Percentiles rank a stretch among this genome's conserved stretches.
Conservation (phyloP, 331 rosid genomes). For the Cydonia oblonga region DNA sequence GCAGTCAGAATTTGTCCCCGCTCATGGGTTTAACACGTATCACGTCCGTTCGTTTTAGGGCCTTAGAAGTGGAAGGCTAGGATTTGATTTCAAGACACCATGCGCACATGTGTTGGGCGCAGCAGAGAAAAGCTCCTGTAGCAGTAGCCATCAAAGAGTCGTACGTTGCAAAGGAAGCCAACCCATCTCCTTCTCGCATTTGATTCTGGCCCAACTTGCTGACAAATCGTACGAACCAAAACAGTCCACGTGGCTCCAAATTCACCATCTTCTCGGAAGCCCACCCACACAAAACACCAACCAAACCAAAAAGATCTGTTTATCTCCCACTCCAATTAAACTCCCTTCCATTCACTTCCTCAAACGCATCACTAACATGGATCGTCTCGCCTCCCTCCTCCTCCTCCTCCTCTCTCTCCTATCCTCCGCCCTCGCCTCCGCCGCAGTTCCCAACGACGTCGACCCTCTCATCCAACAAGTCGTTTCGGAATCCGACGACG, state of each 20-base stretch:
- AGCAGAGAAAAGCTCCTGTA: too few relatives aligned
- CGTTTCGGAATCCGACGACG: slow-evolving; percentile 36
- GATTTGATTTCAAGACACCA: too few relatives aligned
- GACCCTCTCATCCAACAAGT: slow-evolving; percentile 58
- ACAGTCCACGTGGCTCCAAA: background rate
- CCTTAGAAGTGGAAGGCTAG: too few relatives aligned
- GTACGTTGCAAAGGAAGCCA: background rate
- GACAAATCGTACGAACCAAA: background rate
- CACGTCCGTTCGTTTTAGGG: too few relatives aligned
- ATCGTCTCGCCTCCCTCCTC: slow-evolving; percentile 16
- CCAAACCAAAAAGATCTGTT: background rate
- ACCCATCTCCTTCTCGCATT: background rate
- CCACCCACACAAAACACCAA: background rate
- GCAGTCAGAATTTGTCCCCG: too few relatives aligned
- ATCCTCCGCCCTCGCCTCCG: slow-evolving; percentile 21
- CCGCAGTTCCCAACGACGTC: background rate
- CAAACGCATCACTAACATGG: slow-evolving; percentile 21
- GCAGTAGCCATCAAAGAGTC: background rate
- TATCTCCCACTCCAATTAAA: background rate
- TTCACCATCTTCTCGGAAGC: slow-evolving; percentile 2
- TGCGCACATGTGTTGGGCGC: too few relatives aligned
- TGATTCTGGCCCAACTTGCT: background rate
- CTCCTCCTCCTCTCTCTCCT: slow-evolving; percentile 24
- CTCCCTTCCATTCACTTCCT: background rate
- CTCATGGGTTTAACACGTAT: too few relatives aligned